Base-by-base conservation (phyloP, 2,329 filamentous ascomycete species). In the Chaetomium strumarium region DNA sequence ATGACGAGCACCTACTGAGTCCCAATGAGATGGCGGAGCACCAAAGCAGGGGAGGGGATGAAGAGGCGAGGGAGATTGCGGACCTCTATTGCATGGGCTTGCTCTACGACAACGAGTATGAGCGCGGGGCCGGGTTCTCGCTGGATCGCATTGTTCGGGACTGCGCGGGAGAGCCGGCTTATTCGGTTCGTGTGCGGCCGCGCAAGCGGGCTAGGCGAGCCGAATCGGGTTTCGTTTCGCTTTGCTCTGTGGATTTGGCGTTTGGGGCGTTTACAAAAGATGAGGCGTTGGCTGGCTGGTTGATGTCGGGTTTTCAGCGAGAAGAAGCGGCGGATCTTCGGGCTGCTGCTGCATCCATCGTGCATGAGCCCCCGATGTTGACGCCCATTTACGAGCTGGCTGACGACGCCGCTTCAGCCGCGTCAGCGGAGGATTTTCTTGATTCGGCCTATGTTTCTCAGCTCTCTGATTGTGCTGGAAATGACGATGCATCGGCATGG, bases 51-150 rank as follows among this genome's bases (percentile, higher is more conserved):
- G 8, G 30, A 13, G 14, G 20, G 33, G 60, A 67, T 7, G 40
- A 30, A 33, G 34, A 30, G 9, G 13, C 53, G 12, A 30, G n/a
- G 39, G 52, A 60, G 13, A 59, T 71, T 1, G 70, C 67, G 1
- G 67, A 74, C 52, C 67, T 76, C 29, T 76, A 75, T 57, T 66
- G 67, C 29, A 63, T 74, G 56, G 74, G 73, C 1, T 58, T 76
- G 46, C 64, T 76, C 14, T 76, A 75, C 58, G 72, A 75, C 33
- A 66, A 74, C 17, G 67, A 68, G 49, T 64, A 71, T 38, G 62
- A 66, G 43, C 58, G 65, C 5, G 66, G 66, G 11, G 57, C 58
- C 10, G 66, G 63, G 5, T 73, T 76, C 59, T 63, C 62, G 51
- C 64, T 76, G 30, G 69, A 70, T 53, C 65, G 63, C 52, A 73